Evolutionary conservation across 2,329 filamentous ascomycete species (phyloP).

Genomic region (Knufia fluminis): DNA sequence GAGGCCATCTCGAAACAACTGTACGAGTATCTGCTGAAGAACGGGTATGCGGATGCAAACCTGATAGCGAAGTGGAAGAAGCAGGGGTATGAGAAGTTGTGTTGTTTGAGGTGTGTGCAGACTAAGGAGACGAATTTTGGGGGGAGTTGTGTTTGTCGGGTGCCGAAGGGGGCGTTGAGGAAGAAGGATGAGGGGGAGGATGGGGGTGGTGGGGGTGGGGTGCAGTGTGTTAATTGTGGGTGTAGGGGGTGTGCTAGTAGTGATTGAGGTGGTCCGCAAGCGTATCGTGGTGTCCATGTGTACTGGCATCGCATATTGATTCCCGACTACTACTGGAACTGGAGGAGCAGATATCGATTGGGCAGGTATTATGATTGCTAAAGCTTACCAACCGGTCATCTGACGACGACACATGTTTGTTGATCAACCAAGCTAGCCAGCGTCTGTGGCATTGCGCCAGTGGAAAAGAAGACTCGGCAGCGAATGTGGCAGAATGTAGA

Average conservation of each 20-base stretch:
- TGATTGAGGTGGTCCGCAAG: conserved; percentile 44
- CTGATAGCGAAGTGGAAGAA: conserved; percentile 99
- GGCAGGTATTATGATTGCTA: too few relatives aligned
- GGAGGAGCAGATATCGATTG: too few relatives aligned
- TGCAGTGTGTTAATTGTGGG: conserved; percentile 92
- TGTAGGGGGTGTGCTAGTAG: conserved; percentile 83
- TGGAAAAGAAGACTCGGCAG: too few relatives aligned
- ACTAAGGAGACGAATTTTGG: conserved; percentile 99
- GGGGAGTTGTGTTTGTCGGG: conserved; percentile 91
- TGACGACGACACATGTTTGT: too few relatives aligned
- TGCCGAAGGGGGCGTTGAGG: conserved; percentile 81
- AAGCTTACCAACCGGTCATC: too few relatives aligned
- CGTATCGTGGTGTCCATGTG: neutral
- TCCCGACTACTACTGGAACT: neutral
- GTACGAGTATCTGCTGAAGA: conserved; percentile 96
- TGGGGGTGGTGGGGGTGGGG: conserved; percentile 26
- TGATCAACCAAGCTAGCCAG: too few relatives aligned
- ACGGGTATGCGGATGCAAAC: conserved; percentile 87
- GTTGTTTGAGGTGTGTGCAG: conserved; percentile 91
- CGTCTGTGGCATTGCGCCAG: too few relatives aligned
- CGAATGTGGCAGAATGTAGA: too few relatives aligned
- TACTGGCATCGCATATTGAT: neutral
- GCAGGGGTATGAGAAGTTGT: conserved; percentile 96
- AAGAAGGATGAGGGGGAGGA: conserved; percentile 55
- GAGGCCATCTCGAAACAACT: conserved; percentile 85